Base-by-base conservation (phyloP, 345 rosid species). In the Dovyalis caffra region DNA sequence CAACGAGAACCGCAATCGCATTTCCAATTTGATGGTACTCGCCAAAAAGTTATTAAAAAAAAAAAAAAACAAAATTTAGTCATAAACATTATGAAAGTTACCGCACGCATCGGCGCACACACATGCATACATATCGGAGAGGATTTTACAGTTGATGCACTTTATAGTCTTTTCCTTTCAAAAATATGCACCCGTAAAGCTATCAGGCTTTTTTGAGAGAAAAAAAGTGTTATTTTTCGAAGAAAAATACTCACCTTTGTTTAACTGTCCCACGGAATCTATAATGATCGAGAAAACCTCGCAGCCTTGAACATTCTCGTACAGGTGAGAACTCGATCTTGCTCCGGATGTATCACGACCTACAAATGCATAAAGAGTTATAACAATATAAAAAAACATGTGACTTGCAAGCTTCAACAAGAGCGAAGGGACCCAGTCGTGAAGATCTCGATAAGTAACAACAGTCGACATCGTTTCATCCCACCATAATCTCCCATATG, bases 221-320 rank as follows among this genome's bases (percentile, higher is more conserved):
- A 56, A 11, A 14, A 12, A 43, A 43, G 12, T n/a, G n/a, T n/a
- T n/a, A n/a, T n/a, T n/a, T 43, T 43, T 5, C 15, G 49, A 43
- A 43, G 49, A 43, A 23, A 8, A 4, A 57, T 20, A 57, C 62
- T 20, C 53, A 87, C 99, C 99, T 90, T 81, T 90, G 76, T 82
- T 88, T 90, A 37, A 89, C 66, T 14, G 92, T 84, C 70, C 99
- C 97, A 38, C 81, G 75, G 85, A 95, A 95, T 71, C 91, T 90
- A 71, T 91, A 95, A 82, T 92, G 91, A 83, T 95, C 99, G 32
- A 97, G 97, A 86, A 95, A 95, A 33, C 99, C 99, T 87, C 92
- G 97, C 79, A 95, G 84, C 80, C 99, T 88, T 62, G 99, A 97
- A 68, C 77, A 88, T 83, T 95, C 99, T 66, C 99, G 80, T 57